Percentiles rank a stretch among this genome's conserved stretches.
Evolutionary conservation across 352 stramenopile species (phyloP).

Genomic region (Phytophthora boehmeriae): DNA sequence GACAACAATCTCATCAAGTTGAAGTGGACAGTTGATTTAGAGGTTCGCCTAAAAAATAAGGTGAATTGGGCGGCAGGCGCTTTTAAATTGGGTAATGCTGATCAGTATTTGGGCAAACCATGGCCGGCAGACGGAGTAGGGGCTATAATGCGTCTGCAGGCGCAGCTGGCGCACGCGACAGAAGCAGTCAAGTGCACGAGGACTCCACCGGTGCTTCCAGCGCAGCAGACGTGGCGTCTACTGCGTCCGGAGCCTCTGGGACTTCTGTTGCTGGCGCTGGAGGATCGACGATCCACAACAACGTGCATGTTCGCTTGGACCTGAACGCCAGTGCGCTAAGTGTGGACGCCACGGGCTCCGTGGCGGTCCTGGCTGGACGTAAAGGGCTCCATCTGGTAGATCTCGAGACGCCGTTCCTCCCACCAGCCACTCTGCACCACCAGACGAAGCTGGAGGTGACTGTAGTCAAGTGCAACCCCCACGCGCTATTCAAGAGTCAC

Average conservation of each 20-base stretch:
- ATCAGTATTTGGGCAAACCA: neutral
- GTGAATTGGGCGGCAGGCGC: no score
- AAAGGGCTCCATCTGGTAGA: conserved; percentile 79
- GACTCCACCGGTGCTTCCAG: neutral
- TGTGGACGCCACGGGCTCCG: conserved; percentile 71
- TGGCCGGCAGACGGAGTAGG: conserved; percentile 11
- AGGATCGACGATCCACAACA: conserved; percentile 50
- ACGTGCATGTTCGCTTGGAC: conserved; percentile 65
- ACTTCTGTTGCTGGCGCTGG: conserved; percentile 16
- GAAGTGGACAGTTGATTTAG: no score
- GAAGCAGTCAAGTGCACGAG: conserved; percentile 1
- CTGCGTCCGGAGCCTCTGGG: conserved; percentile 11
- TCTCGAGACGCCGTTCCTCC: conserved; percentile 67
- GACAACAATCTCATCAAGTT: no score
- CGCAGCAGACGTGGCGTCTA: conserved; percentile 4
- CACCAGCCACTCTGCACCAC: conserved; percentile 66
- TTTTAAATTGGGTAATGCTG: no score
- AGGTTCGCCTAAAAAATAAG: no score
- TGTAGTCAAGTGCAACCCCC: conserved; percentile 82
- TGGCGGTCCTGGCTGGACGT: conserved; percentile 69
- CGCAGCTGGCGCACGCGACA: conserved; percentile 4
- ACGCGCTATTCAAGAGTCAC: conserved; percentile 62
- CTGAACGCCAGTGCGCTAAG: conserved; percentile 71
- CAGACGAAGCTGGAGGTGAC: conserved; percentile 84
- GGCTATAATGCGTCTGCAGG: conserved; percentile 14